Evolutionary conservation across 176 grass and related monocot species (phyloP), one percentile per base, ranked within the genome.

Genomic region (Oryza longistaminata): DNA sequence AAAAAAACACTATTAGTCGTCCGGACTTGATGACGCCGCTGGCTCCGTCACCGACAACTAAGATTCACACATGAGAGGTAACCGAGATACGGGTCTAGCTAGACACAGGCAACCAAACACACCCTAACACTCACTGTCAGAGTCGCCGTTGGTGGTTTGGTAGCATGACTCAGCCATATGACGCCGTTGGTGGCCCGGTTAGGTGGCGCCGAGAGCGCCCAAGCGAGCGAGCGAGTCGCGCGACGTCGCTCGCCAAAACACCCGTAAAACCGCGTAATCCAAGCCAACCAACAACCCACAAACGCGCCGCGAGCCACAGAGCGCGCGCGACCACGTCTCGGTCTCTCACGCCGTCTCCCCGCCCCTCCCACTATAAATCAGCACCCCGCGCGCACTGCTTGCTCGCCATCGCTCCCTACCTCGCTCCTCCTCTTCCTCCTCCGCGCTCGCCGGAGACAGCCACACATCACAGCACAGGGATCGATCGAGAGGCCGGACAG

Each of bases 251-350:
- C 77, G 70, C 24, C 55, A 37, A 24, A 78, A 67, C 1, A 55
- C 42, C 58, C 31, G 55, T 79, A 73, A 88, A 84, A 74, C 87
- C 75, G 75, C 87, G 81, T 88, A n/a, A 33, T 13, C 74, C 74
- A 26, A 15, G 33, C 9, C 3, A 70, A 58, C 29, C 43, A 69
- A 65, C 55, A 52, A 48, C 60, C 15, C 26, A 35, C 16, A 16
- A 15, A 64, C 37, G 26, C 49, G n/a, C 14, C 5, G 26, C 10
- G 43, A 58, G 70, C 17, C 10, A 76, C 55, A 60, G 55, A 60
- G 55, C 19, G 5, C 16, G 17, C 45, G 6, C 87, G 87, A 80
- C 82, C 82, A 26, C 87, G 61, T 75, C 87, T 31, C 29, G 29
- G 29, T 31, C 29, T 31, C 29, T 46, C 58, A 79, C 68, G 25